Conservation (phyloP, 768 basidiomycete genomes). For the Tricholoma terreum region DNA sequence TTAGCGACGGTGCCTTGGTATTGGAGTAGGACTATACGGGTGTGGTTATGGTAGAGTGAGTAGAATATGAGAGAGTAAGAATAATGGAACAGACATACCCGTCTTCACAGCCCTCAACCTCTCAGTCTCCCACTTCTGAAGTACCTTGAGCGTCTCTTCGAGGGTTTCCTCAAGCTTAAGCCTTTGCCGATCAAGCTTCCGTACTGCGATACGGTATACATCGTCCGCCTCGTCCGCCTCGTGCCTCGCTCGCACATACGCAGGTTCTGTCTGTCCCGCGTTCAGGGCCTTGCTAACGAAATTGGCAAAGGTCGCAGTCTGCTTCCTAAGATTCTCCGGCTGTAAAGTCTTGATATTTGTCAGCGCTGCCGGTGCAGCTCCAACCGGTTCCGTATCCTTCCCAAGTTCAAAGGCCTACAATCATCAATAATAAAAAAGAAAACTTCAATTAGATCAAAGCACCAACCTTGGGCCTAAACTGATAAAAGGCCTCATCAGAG, state of each 20-base stretch:
- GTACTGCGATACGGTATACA: slow-evolving; percentile 74
- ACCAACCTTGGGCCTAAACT: slow-evolving; percentile 76
- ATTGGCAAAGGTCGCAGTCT: slow-evolving; percentile 65
- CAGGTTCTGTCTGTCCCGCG: slow-evolving; percentile 53
- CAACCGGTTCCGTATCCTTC: slow-evolving; percentile 25
- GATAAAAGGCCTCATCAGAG: slow-evolving; percentile 77
- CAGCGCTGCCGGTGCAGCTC: slow-evolving; percentile 18
- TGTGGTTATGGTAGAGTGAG: neutral
- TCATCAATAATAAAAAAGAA: neutral
- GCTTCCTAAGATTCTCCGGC: slow-evolving; percentile 59
- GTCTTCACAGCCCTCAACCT: slow-evolving; percentile 82
- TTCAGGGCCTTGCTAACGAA: slow-evolving; percentile 71
- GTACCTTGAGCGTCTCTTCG: slow-evolving; percentile 74
- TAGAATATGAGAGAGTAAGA: neutral
- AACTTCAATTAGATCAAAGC: neutral
- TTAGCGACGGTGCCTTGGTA: slow-evolving; percentile 80
- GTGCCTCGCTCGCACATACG: slow-evolving; percentile 63
- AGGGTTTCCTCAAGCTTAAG: slow-evolving; percentile 82
- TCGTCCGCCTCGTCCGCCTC: slow-evolving; percentile 84
- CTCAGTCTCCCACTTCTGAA: slow-evolving; percentile 87
- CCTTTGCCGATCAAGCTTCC: slow-evolving; percentile 81
- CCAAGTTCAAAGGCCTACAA: slow-evolving; percentile 60
- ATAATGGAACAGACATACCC: slow-evolving; percentile 41
- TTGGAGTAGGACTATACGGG: slow-evolving; percentile 65
- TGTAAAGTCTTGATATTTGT: slow-evolving; percentile 22